A percentile compares a stretch with the other conserved stretches of the same genome.
phyloP scores from a whole-genome alignment of 495 filamentous ascomycete genomes.

The Terfezia boudieri region DNA sequence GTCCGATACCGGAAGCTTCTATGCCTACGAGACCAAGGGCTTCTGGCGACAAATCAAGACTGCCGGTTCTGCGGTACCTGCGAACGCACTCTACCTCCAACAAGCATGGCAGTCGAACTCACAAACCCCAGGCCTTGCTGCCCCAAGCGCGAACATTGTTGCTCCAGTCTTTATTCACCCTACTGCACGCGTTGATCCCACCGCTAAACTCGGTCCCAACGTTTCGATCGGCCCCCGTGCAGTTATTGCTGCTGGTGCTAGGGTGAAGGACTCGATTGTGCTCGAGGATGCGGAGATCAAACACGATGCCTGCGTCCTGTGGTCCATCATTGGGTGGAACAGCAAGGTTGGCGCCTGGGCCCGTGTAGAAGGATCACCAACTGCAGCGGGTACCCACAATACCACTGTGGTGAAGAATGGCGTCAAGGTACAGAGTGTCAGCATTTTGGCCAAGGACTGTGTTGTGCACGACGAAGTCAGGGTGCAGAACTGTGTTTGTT shows the following conservation, averaged over 20 bases:
- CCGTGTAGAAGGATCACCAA: conserved; percentile 88
- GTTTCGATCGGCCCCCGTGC: conserved; percentile 83
- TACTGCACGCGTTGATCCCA: conserved; percentile 75
- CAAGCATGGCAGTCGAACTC: conserved; percentile 64
- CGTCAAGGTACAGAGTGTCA: conserved; percentile 96
- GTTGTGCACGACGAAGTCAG: conserved; percentile 83
- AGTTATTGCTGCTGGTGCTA: conserved; percentile 62
- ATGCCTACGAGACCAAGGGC: conserved; percentile 93
- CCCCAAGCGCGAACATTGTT: conserved; percentile 72
- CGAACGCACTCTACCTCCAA: conserved; percentile 90
- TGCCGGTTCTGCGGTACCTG: conserved; percentile 87
- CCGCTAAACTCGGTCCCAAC: conserved; percentile 90
- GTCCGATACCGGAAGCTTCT: conserved; percentile 95
- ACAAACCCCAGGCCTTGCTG: conserved; percentile 50
- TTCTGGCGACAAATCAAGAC: conserved; percentile 99
- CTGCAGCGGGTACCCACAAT: conserved; percentile 65
- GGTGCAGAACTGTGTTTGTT: conserved; percentile 94
- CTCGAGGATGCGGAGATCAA: conserved; percentile 89
- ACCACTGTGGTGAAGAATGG: conserved; percentile 94
- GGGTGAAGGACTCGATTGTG: conserved; percentile 90
- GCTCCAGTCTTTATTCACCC: conserved; percentile 95
- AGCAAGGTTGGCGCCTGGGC: conserved; percentile 94
- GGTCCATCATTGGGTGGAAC: conserved; percentile 93
- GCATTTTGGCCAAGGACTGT: conserved; percentile 93
- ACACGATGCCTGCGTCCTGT: conserved; percentile 89